Evolutionary conservation across 1,139 yeast genomes (phyloP).

Genomic region (Blastobotrys indianensis): DNA sequence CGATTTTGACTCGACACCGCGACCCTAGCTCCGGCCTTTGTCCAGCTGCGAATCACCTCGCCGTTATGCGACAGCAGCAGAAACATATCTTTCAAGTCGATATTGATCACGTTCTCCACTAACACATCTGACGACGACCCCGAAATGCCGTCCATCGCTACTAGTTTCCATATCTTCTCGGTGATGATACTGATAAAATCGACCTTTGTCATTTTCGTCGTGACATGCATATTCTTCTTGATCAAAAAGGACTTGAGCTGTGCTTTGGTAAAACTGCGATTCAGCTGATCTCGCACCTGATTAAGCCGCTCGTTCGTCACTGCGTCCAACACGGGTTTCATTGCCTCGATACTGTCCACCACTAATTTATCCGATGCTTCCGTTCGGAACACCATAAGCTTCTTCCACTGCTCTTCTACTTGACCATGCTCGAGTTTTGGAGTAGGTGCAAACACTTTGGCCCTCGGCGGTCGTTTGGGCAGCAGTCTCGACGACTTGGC

Average conservation of each 20-base stretch:
- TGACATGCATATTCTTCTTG: background rate
- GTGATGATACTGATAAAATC: constrained; percentile 29
- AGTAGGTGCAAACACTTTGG: background rate
- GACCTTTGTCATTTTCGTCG: background rate
- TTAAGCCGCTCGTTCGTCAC: constrained; percentile 32
- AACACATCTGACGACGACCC: constrained; percentile 37
- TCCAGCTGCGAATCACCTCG: constrained; percentile 43
- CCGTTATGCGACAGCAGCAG: constrained; percentile 47
- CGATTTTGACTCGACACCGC: constrained; percentile 38
- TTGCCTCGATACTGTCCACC: constrained; percentile 29
- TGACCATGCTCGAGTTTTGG: constrained; percentile 9
- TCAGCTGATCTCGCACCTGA: constrained; percentile 29
- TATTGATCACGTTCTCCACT: constrained; percentile 36
- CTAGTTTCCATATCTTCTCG: constrained; percentile 39
- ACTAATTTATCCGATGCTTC: constrained; percentile 28
- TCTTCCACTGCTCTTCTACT: constrained; percentile 27
- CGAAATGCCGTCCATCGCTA: constrained; percentile 32
- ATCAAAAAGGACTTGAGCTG: constrained; percentile 31
- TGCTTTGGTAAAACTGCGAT: constrained; percentile 28
- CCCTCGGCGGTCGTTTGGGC: constrained; percentile 19
- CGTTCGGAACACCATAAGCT: constrained; percentile 32
- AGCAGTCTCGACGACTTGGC: constrained; percentile 26
- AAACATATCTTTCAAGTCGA: constrained; percentile 44
- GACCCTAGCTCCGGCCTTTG: constrained; percentile 52
- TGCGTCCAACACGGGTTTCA: constrained; percentile 28